Conservation (phyloP, 1,284 basidiomycete species). For the Trichosporon sp. region DNA sequence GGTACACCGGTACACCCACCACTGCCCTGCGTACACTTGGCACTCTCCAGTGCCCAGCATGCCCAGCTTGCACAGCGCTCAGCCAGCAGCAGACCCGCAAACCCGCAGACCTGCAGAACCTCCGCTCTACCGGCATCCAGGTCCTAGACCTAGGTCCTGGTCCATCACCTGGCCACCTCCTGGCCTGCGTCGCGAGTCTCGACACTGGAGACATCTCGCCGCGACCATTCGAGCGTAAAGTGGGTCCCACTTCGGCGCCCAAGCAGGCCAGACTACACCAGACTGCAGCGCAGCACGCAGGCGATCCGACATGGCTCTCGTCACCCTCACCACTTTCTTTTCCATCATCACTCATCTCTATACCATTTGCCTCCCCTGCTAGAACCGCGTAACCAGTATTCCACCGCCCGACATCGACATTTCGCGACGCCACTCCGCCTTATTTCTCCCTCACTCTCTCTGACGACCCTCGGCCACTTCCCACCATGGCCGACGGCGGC, state of each 20-base stretch:
- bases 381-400: background rate
- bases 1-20: constrained; percentile 1
- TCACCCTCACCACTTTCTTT: background rate
- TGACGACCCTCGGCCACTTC: background rate
- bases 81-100: background rate
- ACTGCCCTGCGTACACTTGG: background rate
- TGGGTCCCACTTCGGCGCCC: background rate
- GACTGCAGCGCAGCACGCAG: background rate
- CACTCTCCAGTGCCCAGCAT: too few relatives aligned
- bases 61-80: too few relatives aligned
- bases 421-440: background rate
- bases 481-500: constrained; percentile 7
- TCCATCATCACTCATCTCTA: background rate
- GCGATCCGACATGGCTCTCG: constrained; percentile 5
- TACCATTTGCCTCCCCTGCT: background rate
- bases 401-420: background rate
- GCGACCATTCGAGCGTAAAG: background rate
- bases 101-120: background rate
- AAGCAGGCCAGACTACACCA: background rate
- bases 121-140: background rate
- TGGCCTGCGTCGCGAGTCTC: constrained; percentile 2
- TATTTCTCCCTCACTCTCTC: too few relatives aligned
- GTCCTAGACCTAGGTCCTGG: background rate
- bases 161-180: background rate
- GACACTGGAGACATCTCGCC: background rate